A percentile compares a stretch with the other conserved stretches of the same genome.
Evolutionary conservation across 2,329 filamentous ascomycete genomes (phyloP).

Genomic region (Phialophora chinensis): DNA sequence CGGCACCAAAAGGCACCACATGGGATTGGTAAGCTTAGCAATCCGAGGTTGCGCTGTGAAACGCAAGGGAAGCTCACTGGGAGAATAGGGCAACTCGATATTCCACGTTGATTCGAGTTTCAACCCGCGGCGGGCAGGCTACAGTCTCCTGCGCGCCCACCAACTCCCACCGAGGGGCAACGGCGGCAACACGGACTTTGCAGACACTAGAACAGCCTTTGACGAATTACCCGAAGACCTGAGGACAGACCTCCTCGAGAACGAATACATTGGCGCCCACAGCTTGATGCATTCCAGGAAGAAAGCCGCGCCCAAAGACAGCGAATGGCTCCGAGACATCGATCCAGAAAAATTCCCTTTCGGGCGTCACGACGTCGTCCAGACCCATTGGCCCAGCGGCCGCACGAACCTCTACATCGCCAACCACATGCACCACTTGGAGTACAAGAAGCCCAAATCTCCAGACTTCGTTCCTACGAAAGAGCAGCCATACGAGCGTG

Average conservation of each 20-base stretch:
- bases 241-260: slow-evolving; percentile 45
- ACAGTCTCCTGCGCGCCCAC: slow-evolving; percentile 59
- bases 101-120: slow-evolving; percentile 64
- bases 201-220: slow-evolving; percentile 60
- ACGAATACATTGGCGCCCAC: slow-evolving; percentile 57
- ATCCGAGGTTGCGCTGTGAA: background rate
- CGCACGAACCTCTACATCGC: slow-evolving; percentile 62
- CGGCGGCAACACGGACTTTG: slow-evolving; percentile 61
- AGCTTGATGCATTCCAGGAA: slow-evolving; percentile 60
- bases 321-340: slow-evolving; percentile 51
- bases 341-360: slow-evolving; percentile 50
- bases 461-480: slow-evolving; percentile 21
- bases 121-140: slow-evolving; percentile 60
- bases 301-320: slow-evolving; percentile 56
- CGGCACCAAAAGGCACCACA: slow-evolving; percentile 50
- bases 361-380: slow-evolving; percentile 56
- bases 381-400: slow-evolving; percentile 55
- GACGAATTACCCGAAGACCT: slow-evolving; percentile 51
- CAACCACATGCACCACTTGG: slow-evolving; percentile 60
- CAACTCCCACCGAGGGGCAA: slow-evolving; percentile 55
- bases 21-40: slow-evolving; percentile 47
- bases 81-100: slow-evolving; percentile 54
- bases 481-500: slow-evolving; percentile 31
- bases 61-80: background rate
- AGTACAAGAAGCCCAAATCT: slow-evolving; percentile 26